Base-by-base conservation (phyloP, 1,284 basidiomycete species). In the Puccinia horiana region DNA sequence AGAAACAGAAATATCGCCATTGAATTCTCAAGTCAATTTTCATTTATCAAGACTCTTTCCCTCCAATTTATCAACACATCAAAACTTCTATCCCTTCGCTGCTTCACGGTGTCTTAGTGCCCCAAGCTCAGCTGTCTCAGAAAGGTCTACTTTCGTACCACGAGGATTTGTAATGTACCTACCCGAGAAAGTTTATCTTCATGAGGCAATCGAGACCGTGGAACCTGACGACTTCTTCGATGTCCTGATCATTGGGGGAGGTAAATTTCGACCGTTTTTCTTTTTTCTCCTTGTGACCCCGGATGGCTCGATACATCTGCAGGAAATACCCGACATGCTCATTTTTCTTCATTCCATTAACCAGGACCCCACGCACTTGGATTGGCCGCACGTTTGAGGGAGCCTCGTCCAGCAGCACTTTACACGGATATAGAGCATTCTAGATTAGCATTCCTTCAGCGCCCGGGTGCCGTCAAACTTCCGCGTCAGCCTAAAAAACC, bases 381-480 rank as follows among this genome's bases (percentile, higher is more conserved):
- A 0, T 73, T 85, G 42, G 84, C 84, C 4, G 83, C 85, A 0
- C 73, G 85, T 6, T 73, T 86, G 14, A 76, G 83, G 56, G 86
- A 86, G 56, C 80, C 80, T 1, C 82, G 80, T 16, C 86, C 86
- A 0, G 84, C 84, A 0, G 84, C 85, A 0, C 83, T 86, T 23
- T 86, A 85, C 79, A 85, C 85, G 14, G 86, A 86, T 47, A 83
- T 85, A n/a, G 86, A 86, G 83, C 86, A 86, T 70, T 84, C 84
- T 2, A 83, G 85, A 0, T 77, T 85, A n/a, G 73, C 80, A 44
- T 86, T 85, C 84, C 82, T 86, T 0, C 70, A 73, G 75, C 56
- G 81, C 72, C 56, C 47, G 75, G 29, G 52, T 23, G 16, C 32
- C 40, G 75, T 72, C 47, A 61, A 76, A 47, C 40, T 74, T 42